Base-by-base conservation (phyloP, 176 grass and related monocot species). In the Areca catechu region DNA sequence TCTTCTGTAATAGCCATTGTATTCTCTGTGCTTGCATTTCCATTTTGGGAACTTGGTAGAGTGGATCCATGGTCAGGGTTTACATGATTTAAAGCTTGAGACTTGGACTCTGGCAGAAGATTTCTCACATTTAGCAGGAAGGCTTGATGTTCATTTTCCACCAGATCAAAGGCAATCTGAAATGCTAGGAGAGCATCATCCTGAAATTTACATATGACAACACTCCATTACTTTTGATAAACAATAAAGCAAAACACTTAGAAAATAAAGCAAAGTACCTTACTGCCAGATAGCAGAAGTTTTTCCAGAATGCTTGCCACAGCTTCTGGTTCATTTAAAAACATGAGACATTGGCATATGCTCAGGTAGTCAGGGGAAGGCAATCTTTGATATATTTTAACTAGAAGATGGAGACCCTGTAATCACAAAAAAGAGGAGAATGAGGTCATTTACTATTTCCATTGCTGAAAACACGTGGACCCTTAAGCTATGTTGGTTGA, bases 111-210 rank as follows among this genome's bases (percentile, higher is more conserved):
- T 24, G 58, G 19, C 23, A 99, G 63, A 58, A 60, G 73, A 72
- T 83, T 93, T 66, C 71, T 80, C 56, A 86, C 76, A 56, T 82
- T 80, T 57, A 99, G 71, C 56, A 99, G 87, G 52, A 99, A 99
- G 22, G 94, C 94, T 63, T 99, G 94, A 30, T 99, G 91, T 85
- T 99, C 94, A 68, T 99, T 99, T 79, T 99, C 94, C 49, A 83
- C 85, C 1, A 93, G 76, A 80, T 99, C 88, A 28, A 99, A 99
- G 47, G 84, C 88, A 83, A 99, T 99, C 71, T 99, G 94, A 84
- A 85, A 99, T 24, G 88, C 84, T 19, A 93, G 77, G 23, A 99
- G 81, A 64, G 79, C 63, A 83, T 93, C 94, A 71, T 99, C 94
- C 94, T 98, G 81, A 16, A 82, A 60, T 74, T 62, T 65, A 28